Conservation (phyloP, 768 basidiomycete species). For the Trametes meyenii region DNA sequence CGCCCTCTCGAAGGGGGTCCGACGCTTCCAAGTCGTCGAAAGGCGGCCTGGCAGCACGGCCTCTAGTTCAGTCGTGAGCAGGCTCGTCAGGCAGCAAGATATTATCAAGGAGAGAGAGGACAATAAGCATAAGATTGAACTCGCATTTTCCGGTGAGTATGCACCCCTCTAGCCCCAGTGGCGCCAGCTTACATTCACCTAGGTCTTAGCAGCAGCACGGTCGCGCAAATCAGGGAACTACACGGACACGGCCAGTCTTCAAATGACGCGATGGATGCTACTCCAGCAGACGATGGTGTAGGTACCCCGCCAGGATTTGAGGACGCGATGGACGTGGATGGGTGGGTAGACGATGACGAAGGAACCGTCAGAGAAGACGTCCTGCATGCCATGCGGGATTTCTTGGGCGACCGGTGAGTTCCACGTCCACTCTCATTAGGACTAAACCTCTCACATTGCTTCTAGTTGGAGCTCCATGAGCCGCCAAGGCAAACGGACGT, state of each 20-base stretch:
- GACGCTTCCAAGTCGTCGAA: too few species aligned
- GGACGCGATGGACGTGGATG: neutral
- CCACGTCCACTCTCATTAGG: too few species aligned
- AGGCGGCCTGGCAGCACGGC: neutral
- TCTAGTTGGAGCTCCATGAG: neutral
- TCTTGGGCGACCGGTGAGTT: neutral
- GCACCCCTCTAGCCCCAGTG: neutral
- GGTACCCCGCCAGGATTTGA: too few species aligned
- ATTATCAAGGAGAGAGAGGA: neutral
- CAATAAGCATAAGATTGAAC: neutral
- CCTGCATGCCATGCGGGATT: neutral
- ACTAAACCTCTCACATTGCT: too few species aligned
- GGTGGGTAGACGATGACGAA: neutral
- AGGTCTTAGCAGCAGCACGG: neutral
- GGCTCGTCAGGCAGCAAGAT: neutral
- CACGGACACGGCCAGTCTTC: neutral
- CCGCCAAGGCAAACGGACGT: neutral
- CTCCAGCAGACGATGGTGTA: neutral
- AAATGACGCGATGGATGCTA: neutral
- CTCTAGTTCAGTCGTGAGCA: neutral
- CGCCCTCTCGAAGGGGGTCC: too few species aligned
- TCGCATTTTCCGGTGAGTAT: neutral
- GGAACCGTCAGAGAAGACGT: neutral
- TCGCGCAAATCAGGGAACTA: neutral
- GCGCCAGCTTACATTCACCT: neutral